Conservation (phyloP, 768 basidiomycete genomes). For the Kwoniella sp. region DNA sequence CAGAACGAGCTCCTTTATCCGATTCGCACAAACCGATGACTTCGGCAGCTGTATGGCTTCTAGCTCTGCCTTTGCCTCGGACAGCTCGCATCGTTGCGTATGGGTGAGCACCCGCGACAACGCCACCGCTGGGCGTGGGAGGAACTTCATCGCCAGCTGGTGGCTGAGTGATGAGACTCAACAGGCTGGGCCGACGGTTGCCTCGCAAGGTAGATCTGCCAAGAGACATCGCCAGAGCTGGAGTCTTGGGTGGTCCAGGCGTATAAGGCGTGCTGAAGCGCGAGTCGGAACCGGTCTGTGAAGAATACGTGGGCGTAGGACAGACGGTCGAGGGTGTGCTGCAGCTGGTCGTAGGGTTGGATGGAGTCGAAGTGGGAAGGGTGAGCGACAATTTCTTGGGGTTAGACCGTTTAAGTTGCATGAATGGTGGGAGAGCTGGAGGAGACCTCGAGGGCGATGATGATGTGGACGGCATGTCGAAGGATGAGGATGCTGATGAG, state of each 20-base stretch:
- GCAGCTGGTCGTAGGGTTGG: background rate
- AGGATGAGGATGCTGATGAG: constrained; percentile 2
- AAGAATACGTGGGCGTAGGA: constrained; percentile 17
- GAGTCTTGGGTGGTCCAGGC: constrained; percentile 45
- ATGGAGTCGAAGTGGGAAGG: constrained; percentile 2
- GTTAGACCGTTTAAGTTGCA: constrained; percentile 25
- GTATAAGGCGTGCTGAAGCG: constrained; percentile 38
- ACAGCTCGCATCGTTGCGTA: constrained; percentile 17
- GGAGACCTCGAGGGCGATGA: constrained; percentile 10
- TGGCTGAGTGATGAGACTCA: constrained; percentile 42
- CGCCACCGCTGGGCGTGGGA: constrained; percentile 30
- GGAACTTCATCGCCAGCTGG: constrained; percentile 26
- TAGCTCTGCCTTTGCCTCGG: constrained; percentile 17
- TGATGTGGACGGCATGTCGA: constrained; percentile 1
- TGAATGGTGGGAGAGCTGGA: constrained; percentile 7
- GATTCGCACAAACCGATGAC: background rate
- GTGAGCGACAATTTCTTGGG: constrained; percentile 25
- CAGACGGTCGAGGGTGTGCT: constrained; percentile 23
- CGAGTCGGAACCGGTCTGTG: constrained; percentile 5
- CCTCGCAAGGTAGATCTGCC: constrained; percentile 21
- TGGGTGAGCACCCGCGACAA: constrained; percentile 11
- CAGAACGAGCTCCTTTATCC: constrained; percentile 4
- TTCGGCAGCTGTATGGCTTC: constrained; percentile 19
- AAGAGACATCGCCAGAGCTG: constrained; percentile 38
- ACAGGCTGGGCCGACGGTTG: constrained; percentile 36